Evolutionary conservation across 202 grass and related monocot species (phyloP).

Genomic region (Hordeum pubiflorum): DNA sequence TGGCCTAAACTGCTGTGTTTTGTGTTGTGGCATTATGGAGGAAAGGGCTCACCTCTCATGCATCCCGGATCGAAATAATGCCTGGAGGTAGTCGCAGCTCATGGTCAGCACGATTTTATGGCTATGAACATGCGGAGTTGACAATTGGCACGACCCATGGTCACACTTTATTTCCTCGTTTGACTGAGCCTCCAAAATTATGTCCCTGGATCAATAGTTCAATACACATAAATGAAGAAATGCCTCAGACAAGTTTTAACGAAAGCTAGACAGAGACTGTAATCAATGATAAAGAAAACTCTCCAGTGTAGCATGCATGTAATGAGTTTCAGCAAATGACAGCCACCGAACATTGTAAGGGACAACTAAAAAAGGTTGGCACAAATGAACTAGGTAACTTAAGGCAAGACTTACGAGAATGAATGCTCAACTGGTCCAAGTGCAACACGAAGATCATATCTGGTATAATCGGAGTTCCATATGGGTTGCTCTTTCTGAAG

Average conservation of each 20-base stretch:
- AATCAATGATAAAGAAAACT: neutral
- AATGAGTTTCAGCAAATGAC: neutral
- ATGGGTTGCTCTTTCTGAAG: slow-evolving; percentile 64
- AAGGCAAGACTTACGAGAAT: slow-evolving; percentile 49
- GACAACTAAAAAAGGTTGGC: neutral
- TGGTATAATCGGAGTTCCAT: slow-evolving; percentile 39
- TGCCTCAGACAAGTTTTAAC: neutral
- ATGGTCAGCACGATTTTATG: slow-evolving; percentile 66
- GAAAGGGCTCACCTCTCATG: slow-evolving; percentile 65
- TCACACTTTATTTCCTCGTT: slow-evolving; percentile 34
- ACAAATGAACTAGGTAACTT: neutral
- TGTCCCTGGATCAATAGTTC: slow-evolving; percentile 53
- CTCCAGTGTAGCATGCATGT: neutral
- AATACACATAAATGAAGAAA: neutral
- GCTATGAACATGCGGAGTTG: slow-evolving; percentile 43
- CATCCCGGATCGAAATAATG: slow-evolving; percentile 86
- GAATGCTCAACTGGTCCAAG: slow-evolving; percentile 35
- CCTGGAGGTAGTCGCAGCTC: slow-evolving; percentile 63
- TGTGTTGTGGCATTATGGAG: neutral
- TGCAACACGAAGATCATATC: slow-evolving; percentile 42
- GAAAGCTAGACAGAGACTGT: neutral
- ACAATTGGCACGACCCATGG: slow-evolving; percentile 41
- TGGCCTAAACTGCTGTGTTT: neutral
- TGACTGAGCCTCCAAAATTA: slow-evolving; percentile 72
- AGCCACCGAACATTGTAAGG: neutral